Evolutionary conservation across 2,329 filamentous ascomycete species (phyloP).

Genomic region (Aspergillus bombycis): DNA sequence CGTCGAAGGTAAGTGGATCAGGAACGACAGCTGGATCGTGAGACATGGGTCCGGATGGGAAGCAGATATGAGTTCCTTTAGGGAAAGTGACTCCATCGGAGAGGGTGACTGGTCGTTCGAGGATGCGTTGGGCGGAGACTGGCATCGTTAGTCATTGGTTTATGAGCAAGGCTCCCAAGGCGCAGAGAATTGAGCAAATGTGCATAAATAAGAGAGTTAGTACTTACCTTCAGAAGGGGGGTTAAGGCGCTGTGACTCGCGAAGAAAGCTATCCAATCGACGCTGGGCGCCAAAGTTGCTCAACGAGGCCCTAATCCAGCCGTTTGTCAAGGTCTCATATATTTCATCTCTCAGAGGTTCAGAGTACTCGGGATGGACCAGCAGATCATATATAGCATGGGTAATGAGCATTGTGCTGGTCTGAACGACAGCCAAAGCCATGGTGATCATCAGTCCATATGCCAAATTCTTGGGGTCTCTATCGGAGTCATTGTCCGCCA

Average conservation of each 20-base stretch:
- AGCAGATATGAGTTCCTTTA: conserved; percentile 31
- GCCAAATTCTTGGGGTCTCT: conserved; percentile 27
- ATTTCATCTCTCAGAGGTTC: conserved; percentile 57
- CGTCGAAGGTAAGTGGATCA: conserved; percentile 27
- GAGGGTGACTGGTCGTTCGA: conserved; percentile 27
- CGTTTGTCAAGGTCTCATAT: conserved; percentile 24
- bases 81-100: conserved; percentile 30
- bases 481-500: conserved; percentile 26
- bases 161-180: neutral
- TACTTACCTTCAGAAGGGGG: conserved; percentile 32
- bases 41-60: conserved; percentile 33
- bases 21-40: conserved; percentile 28
- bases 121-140: conserved; percentile 35
- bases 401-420: conserved; percentile 34
- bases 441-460: conserved; percentile 30
- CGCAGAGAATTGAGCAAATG: neutral
- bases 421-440: conserved; percentile 32
- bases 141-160: neutral
- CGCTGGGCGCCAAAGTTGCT: conserved; percentile 22
- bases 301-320: conserved; percentile 30
- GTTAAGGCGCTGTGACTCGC: conserved; percentile 33
- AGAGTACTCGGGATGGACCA: conserved; percentile 53
- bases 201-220: neutral
- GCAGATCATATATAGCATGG: conserved; percentile 57
- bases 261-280: conserved; percentile 33